Percentiles rank a stretch among this genome's conserved stretches.
Conservation (phyloP, 177 flowering plant genomes). For the Vitis hybrid region DNA sequence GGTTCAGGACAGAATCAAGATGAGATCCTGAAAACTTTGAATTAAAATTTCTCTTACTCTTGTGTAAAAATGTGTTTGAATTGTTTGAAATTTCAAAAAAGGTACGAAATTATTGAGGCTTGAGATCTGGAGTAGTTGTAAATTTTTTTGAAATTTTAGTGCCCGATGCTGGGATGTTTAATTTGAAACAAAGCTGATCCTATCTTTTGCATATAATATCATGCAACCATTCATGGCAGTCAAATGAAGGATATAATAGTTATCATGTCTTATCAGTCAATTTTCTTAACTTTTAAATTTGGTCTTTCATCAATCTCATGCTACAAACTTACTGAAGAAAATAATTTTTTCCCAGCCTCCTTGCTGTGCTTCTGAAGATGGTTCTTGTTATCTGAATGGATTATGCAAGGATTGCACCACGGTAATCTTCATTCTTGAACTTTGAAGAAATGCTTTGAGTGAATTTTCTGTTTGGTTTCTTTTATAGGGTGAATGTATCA, state of each 20-base stretch:
- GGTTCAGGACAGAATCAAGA: too few species aligned
- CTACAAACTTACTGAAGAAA: not conserved
- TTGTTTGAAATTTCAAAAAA: not conserved
- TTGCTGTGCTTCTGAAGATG: slow-evolving; percentile 53
- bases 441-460: not conserved
- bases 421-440: slow-evolving; percentile 35
- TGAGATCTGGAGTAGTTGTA: not conserved
- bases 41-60: too few species aligned
- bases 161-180: not conserved
- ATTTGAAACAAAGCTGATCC: too few species aligned
- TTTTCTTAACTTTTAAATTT: not conserved
- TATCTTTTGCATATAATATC: too few species aligned
- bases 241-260: not conserved
- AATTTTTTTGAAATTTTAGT: not conserved
- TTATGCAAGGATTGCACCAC: slow-evolving; percentile 75
- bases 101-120: not conserved
- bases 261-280: not conserved
- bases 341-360: slow-evolving; percentile 51
- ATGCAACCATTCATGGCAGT: too few species aligned
- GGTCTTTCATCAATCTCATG: not conserved
- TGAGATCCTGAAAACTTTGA: too few species aligned
- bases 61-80: not conserved
- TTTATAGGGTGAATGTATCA: not conserved
- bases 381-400: slow-evolving; percentile 39
- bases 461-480: not conserved